Evolutionary conservation across 2,329 filamentous ascomycete species (phyloP).

Genomic region (Mollisiaceae sp.): DNA sequence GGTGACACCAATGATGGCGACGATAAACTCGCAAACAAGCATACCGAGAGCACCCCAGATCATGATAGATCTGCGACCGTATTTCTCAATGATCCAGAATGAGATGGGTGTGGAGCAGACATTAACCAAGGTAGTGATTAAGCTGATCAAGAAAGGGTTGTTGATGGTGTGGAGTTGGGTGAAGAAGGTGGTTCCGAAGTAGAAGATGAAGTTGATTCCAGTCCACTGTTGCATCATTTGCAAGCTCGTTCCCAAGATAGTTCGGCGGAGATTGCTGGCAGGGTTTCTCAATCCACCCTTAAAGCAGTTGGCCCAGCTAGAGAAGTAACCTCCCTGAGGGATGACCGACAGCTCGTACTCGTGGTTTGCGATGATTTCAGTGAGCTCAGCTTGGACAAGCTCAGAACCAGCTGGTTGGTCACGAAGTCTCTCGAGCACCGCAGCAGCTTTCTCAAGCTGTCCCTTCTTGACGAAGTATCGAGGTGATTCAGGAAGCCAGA

Average conservation of each 20-base stretch:
- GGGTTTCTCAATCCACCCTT: constrained; percentile 71
- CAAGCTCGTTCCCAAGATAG: constrained; percentile 72
- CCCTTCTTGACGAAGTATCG: constrained; percentile 84
- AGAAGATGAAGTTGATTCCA: constrained; percentile 95
- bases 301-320: constrained; percentile 75
- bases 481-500: constrained; percentile 82
- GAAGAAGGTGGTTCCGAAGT: constrained; percentile 93
- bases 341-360: constrained; percentile 77
- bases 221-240: constrained; percentile 79
- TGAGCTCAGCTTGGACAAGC: constrained; percentile 77
- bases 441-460: constrained; percentile 66
- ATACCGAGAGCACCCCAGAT: constrained; percentile 81
- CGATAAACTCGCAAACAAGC: constrained; percentile 85
- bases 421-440: constrained; percentile 69
- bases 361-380: constrained; percentile 87
- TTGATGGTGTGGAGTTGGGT: constrained; percentile 72
- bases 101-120: constrained; percentile 79
- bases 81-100: constrained; percentile 84
- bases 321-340: constrained; percentile 68
- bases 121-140: constrained; percentile 65
- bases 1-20: constrained; percentile 62
- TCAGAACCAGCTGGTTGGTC: constrained; percentile 74
- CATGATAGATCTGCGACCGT: constrained; percentile 80
- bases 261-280: constrained; percentile 72
- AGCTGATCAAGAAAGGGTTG: constrained; percentile 71